Base-by-base conservation (phyloP, 768 basidiomycete genomes). In the Mycena vitilis region DNA sequence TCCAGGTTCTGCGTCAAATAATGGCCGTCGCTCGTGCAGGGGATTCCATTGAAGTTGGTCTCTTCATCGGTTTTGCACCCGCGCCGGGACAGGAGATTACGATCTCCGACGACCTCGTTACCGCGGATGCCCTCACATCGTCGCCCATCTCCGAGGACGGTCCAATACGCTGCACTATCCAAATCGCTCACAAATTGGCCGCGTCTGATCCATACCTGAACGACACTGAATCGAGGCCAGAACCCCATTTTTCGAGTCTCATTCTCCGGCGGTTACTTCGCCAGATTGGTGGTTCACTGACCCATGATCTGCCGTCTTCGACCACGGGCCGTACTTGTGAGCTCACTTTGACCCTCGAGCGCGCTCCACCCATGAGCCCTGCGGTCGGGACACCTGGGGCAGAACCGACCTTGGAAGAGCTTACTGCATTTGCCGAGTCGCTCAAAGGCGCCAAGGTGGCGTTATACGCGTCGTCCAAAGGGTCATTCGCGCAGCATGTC, bases 401-500 rank as follows among this genome's bases (percentile, higher is more conserved):
- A 53, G 95, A 99, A 70, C 95, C 97, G 1, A 90, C 91, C 5
- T 77, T 98, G 23, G 88, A 90, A 58, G 92, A 96, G 67, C 83
- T 99, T 40, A 81, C 86, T 5, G 80, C 85, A 15, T 99, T 99
- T 79, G 89, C 91, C 10, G 94, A 95, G 70, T 89, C 87, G 7
- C 80, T 99, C 57, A 89, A 89, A 74, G 95, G 95, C 16, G 94
- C 91, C 79, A 91, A 88, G 72, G 96, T 92, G 0, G 88, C 88
- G 0, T 80, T 99, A 34, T 93, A 96, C 75, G 95, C 97, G 9
- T 91, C 89, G 74, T 87, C 95, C n/a, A 89, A 87, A 70, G 94
- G 94, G 47, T 88, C 91, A 3, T 99, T 98, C 75, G 96, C 96
- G 0, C 93, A 92, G 59, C 95, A 98, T 78, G 83, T 99, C 42